Base-by-base conservation (phyloP, 106 monocot species). In the Narthecium ossifragum region DNA sequence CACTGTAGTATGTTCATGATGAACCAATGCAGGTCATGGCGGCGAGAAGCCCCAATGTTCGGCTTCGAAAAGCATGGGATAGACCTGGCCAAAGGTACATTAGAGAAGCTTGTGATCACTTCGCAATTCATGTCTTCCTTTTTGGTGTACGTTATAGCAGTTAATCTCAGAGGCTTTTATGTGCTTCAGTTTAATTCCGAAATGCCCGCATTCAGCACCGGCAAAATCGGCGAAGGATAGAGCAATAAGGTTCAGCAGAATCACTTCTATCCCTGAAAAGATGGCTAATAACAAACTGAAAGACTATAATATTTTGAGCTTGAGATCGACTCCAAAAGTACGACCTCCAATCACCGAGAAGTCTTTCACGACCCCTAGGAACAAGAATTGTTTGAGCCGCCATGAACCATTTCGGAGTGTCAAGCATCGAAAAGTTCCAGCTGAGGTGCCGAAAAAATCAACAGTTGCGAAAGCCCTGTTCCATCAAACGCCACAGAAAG, bases 321-420 rank as follows among this genome's bases (percentile, higher is more conserved):
- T 55, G 54, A 55, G 54, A 32, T 55, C 28, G 15, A 55, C 28
- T 29, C 53, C 53, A 2, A 25, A 52, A 26, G 15, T 24, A 9
- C 15, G 18, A 13, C 15, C 32, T 31, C 7, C 14, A 13, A n/a
- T 9, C 2, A 18, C 20, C 3, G 25, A 57, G 17, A 57, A 57
- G 56, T 10, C 31, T 22, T 8, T 22, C 9, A 34, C 58, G 1
- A 59, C 58, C 11, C 58, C 58, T 6, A 34, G 34, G 37, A 59
- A 30, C 38, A 22, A 39, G 34, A 59, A 24, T 26, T 59, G 13
- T 12, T 2, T n/a, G 8, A 37, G n/a, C 37, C n/a, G 18, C 34
- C 56, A 57, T n/a, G 56, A 57, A 34, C 8, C 25, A 26, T 57
- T 57, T 31, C 56, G 32, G 9, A 57, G 56, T 57, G 56, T 57